phyloP scores from a whole-genome alignment of 2,329 filamentous ascomycete species.

The Lecanicillium sp. region DNA sequence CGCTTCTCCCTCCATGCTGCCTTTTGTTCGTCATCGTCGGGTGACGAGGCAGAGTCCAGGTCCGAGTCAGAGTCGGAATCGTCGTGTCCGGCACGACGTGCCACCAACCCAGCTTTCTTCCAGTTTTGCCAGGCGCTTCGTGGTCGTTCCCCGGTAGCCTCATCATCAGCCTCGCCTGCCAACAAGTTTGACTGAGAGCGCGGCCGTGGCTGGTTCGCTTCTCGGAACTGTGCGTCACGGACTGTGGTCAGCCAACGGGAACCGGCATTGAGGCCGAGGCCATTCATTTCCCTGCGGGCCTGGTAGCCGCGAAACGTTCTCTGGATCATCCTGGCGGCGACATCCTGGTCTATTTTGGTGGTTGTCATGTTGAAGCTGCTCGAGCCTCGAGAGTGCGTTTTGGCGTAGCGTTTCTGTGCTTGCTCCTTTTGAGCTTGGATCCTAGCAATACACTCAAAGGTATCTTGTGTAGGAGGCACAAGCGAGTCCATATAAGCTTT shows the following conservation, averaged over 20 bases:
- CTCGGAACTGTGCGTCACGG: slow-evolving; percentile 46
- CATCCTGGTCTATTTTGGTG: slow-evolving; percentile 18
- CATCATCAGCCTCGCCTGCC: slow-evolving; percentile 3
- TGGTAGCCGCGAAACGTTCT: slow-evolving; percentile 73
- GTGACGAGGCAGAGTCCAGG: slow-evolving; percentile 19
- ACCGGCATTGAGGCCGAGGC: slow-evolving; percentile 59
- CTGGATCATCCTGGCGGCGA: slow-evolving; percentile 53
- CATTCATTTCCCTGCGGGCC: slow-evolving; percentile 60
- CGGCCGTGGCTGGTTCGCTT: slow-evolving; percentile 35
- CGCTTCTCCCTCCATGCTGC: slow-evolving; percentile 29
- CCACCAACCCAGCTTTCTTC: slow-evolving; percentile 65
- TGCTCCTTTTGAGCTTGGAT: slow-evolving; percentile 40
- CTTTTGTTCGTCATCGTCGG: slow-evolving; percentile 27
- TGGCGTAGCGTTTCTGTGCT: slow-evolving; percentile 32
- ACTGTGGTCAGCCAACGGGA: slow-evolving; percentile 64
- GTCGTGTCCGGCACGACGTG: slow-evolving; percentile 63
- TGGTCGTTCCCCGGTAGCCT: slow-evolving; percentile 11
- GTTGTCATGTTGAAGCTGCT: slow-evolving; percentile 13
- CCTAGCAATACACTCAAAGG: slow-evolving; percentile 39
- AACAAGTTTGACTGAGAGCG: slow-evolving; percentile 14
- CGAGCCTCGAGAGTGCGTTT: slow-evolving; percentile 27
- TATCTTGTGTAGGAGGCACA: slow-evolving; percentile 34
- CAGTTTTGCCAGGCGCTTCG: slow-evolving; percentile 57
- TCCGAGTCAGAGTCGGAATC: slow-evolving; percentile 36
- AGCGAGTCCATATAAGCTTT: slow-evolving; percentile 44